phyloP scores from a whole-genome alignment of 2,329 filamentous ascomycete genomes.

The Scedosporium apiospermum region DNA sequence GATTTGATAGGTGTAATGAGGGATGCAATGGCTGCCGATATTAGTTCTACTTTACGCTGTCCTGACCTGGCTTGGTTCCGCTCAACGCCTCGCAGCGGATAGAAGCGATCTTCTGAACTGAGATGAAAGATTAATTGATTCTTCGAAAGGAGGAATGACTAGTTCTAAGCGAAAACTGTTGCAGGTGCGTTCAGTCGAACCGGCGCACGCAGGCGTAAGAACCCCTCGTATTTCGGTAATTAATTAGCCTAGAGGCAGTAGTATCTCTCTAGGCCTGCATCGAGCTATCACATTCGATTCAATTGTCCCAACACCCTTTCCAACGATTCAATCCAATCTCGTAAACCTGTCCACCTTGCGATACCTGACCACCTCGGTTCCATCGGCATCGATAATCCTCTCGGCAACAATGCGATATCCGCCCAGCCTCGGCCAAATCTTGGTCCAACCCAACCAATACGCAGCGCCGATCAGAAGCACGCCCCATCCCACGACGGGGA shows the following conservation, averaged over 20 bases:
- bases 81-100: no score
- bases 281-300: neutral
- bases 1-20: no score
- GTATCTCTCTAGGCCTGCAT: neutral
- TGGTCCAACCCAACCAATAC: conserved; percentile 46
- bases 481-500: conserved; percentile 43
- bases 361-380: conserved; percentile 31
- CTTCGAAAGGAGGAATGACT: no score
- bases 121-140: no score
- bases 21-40: no score
- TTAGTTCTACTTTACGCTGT: no score
- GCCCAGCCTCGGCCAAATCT: conserved; percentile 36
- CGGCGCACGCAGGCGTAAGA: neutral
- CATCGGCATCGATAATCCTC: conserved; percentile 28
- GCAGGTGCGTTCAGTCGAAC: neutral
- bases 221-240: neutral
- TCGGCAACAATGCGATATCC: conserved; percentile 40
- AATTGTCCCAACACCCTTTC: no score
- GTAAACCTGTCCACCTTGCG: conserved; percentile 17
- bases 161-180: no score
- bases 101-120: no score
- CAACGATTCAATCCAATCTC: neutral
- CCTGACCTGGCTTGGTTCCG: no score
- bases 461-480: conserved; percentile 38
- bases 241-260: neutral